Conservation (phyloP, 2,329 filamentous ascomycete genomes). For the Microcera coccophila region DNA sequence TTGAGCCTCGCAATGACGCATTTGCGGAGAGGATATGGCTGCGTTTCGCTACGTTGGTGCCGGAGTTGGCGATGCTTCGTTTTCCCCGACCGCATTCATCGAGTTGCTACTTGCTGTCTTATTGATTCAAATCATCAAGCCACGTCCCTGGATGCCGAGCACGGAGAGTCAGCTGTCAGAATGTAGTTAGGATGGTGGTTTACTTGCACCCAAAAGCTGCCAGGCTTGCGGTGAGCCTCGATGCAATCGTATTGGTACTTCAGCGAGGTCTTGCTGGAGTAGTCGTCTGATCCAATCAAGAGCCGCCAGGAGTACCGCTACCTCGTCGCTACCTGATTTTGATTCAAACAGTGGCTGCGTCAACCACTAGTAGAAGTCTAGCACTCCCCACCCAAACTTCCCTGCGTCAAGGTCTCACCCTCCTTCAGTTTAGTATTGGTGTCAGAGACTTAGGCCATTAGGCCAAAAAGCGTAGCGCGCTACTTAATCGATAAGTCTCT, state of each 20-base stretch:
- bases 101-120: not conserved
- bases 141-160: too few species aligned
- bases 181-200: too few species aligned
- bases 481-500: too few species aligned
- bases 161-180: too few species aligned
- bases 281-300: too few species aligned
- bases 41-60: not conserved
- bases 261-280: too few species aligned
- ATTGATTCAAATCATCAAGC: too few species aligned
- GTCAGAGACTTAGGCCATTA: too few species aligned
- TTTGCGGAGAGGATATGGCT: not conserved
- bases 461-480: too few species aligned
- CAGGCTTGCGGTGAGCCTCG: conserved; percentile 10
- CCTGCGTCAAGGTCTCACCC: conserved; percentile 14
- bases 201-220: conserved; percentile 10
- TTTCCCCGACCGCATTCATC: not conserved
- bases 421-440: conserved; percentile 4
- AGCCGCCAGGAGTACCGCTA: conserved; percentile 23
- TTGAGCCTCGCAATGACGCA: not conserved
- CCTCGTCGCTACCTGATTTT: conserved; percentile 17
- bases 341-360: conserved; percentile 13
- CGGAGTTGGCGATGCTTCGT: not conserved
- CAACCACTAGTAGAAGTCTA: conserved; percentile 15
- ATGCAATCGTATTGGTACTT: conserved; percentile 19
- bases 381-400: conserved; percentile 25